phyloP scores from a whole-genome alignment of 352 stramenopile genomes.

The Globisporangium megalacanthum region DNA sequence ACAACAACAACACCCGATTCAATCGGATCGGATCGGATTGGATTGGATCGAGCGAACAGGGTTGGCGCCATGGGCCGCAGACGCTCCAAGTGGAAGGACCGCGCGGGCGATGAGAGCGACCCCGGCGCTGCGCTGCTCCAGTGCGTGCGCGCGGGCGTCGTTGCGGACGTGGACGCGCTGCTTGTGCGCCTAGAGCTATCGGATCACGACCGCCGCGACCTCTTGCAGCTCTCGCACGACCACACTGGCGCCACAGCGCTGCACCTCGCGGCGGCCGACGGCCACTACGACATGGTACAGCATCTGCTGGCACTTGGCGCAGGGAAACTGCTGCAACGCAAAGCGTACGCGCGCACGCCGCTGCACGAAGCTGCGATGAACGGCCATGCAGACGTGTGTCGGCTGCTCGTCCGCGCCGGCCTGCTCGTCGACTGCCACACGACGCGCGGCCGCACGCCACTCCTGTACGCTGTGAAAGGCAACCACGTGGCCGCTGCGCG shows the following conservation, averaged over 20 bases:
- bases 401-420: slow-evolving; percentile 42
- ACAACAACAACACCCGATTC: no score
- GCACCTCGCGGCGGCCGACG: slow-evolving; percentile 59
- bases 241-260: slow-evolving; percentile 59
- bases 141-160: slow-evolving; percentile 36
- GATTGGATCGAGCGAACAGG: no score
- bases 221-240: slow-evolving; percentile 62
- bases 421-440: slow-evolving; percentile 76
- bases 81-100: slow-evolving; percentile 69
- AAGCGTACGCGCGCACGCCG: slow-evolving; percentile 60
- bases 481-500: slow-evolving; percentile 41
- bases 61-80: slow-evolving; percentile 40
- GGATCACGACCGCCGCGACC: slow-evolving; percentile 16
- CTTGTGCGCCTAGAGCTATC: slow-evolving; percentile 13
- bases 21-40: no score
- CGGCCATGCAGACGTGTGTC: slow-evolving; percentile 47
- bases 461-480: slow-evolving; percentile 75
- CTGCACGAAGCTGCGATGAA: slow-evolving; percentile 70
- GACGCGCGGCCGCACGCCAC: slow-evolving; percentile 59
- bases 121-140: slow-evolving; percentile 40
- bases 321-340: slow-evolving; percentile 59
- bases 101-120: slow-evolving; percentile 13
- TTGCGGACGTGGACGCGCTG: slow-evolving; percentile 23
- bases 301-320: slow-evolving; percentile 40
- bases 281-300: slow-evolving; percentile 36